Conservation (phyloP, 805 yeast genomes). For the Candida taoyuanica region DNA sequence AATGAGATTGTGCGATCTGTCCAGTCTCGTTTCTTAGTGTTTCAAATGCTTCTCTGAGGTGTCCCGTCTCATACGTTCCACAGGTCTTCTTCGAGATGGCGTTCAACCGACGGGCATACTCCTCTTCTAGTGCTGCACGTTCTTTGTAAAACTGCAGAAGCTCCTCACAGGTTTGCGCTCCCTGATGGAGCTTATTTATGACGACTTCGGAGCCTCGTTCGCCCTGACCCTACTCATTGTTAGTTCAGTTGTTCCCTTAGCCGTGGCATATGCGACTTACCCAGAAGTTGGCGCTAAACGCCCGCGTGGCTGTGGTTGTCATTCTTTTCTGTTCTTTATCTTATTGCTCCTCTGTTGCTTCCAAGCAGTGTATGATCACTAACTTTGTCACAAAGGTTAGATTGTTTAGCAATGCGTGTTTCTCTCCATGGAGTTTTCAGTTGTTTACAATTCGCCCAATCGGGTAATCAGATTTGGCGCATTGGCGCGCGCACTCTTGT, state of each 20-base stretch:
- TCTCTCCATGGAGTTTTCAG: too few relatives aligned
- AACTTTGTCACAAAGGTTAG: too few relatives aligned
- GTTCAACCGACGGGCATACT: constrained; percentile 54
- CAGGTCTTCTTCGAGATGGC: constrained; percentile 45
- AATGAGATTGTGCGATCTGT: constrained; percentile 53
- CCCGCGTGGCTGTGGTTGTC: constrained; percentile 14
- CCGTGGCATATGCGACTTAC: constrained; percentile 23
- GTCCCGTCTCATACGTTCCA: constrained; percentile 58
- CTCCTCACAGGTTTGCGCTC: constrained; percentile 54
- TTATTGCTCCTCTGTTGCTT: too few relatives aligned
- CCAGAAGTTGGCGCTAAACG: constrained; percentile 48
- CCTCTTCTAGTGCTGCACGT: constrained; percentile 63
- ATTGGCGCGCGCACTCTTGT: constrained; percentile 4
- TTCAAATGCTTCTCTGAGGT: constrained; percentile 55
- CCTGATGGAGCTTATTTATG: constrained; percentile 51
- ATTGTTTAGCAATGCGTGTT: too few relatives aligned
- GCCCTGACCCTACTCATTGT: constrained; percentile 46
- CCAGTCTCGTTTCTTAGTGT: constrained; percentile 53
- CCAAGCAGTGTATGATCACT: too few relatives aligned
- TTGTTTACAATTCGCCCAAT: constrained; percentile 16
- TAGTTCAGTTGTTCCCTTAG: constrained; percentile 13
- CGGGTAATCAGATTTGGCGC: constrained; percentile 11
- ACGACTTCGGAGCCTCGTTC: constrained; percentile 56
- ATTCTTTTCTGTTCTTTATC: neutral
- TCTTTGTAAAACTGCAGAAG: constrained; percentile 48